phyloP scores from a whole-genome alignment of 495 filamentous ascomycete genomes.

The Collariella sp. region DNA sequence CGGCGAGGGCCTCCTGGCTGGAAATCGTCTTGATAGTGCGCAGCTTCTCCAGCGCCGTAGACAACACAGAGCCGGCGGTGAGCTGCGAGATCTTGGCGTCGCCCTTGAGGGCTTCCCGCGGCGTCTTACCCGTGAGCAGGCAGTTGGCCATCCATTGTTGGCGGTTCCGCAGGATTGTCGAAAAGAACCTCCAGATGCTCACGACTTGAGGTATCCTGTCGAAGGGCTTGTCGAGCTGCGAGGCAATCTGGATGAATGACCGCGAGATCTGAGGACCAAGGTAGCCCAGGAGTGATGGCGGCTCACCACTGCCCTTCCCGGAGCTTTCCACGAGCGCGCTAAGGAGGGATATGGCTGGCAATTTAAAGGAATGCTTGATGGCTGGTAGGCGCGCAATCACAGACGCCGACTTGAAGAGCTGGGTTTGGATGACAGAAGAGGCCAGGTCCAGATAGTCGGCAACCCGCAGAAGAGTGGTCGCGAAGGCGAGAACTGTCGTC shows the following conservation, averaged over 20 bases:
- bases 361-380: constrained; percentile 55
- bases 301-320: constrained; percentile 55
- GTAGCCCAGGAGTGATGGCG: constrained; percentile 82
- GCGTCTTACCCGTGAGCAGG: constrained; percentile 78
- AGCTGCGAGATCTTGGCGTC: constrained; percentile 43
- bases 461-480: constrained; percentile 58
- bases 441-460: constrained; percentile 54
- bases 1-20: constrained; percentile 53
- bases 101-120: constrained; percentile 58
- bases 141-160: constrained; percentile 95
- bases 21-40: constrained; percentile 55
- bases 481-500: constrained; percentile 53
- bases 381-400: constrained; percentile 72
- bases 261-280: constrained; percentile 73
- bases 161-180: constrained; percentile 77
- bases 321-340: constrained; percentile 65
- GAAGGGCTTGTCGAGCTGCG: constrained; percentile 69
- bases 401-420: constrained; percentile 69
- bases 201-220: constrained; percentile 50
- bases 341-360: constrained; percentile 57
- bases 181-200: constrained; percentile 75
- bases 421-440: constrained; percentile 58
- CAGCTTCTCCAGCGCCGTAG: constrained; percentile 66
- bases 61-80: constrained; percentile 54
- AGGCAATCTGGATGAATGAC: constrained; percentile 70